These are phyloP conservation scores for Auricularia sp. DNA, from an alignment of 768 basidiomycete species.

Conservation along the genomic window DNA sequence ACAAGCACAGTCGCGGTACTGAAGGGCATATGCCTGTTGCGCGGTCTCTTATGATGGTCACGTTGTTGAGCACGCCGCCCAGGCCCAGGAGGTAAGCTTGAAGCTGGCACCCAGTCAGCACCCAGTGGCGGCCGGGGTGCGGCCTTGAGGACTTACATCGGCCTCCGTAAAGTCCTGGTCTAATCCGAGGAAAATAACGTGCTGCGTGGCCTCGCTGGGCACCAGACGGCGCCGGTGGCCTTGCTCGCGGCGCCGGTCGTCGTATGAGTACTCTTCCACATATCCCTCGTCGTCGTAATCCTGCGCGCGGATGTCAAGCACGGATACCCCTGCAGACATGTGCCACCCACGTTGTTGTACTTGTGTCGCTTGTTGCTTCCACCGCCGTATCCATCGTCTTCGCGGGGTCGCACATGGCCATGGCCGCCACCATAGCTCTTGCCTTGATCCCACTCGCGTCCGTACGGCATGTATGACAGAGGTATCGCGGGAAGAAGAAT, in stretches of 20 bases:
- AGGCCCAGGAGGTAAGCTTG: constrained; percentile 65
- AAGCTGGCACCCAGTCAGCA: constrained; percentile 38
- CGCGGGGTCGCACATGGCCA: constrained; percentile 43
- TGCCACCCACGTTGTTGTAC: constrained; percentile 54
- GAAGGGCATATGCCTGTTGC: constrained; percentile 90
- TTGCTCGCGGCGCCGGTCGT: constrained; percentile 29
- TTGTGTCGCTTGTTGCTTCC: constrained; percentile 69
- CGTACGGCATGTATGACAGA: constrained; percentile 8
- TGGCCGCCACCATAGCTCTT: not conserved
- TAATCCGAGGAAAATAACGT: constrained; percentile 92
- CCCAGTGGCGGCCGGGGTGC: constrained; percentile 16
- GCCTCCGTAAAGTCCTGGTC: constrained; percentile 89
- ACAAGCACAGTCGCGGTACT: constrained; percentile 48
- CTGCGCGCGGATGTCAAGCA: constrained; percentile 3
- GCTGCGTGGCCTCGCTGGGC: constrained; percentile 79
- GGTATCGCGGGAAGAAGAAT: not conserved
- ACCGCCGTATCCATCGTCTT: constrained; percentile 53
- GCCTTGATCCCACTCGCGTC: constrained; percentile 76
- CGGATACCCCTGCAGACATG: not conserved
- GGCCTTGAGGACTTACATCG: constrained; percentile 46
- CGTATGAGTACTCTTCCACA: constrained; percentile 29
- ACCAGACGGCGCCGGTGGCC: constrained; percentile 51
- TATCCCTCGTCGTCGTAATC: constrained; percentile 8
- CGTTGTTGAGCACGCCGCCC: constrained; percentile 71
- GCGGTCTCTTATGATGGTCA: constrained; percentile 95